Conservation (phyloP, 441 rosid species). For the Capsella rubella region DNA sequence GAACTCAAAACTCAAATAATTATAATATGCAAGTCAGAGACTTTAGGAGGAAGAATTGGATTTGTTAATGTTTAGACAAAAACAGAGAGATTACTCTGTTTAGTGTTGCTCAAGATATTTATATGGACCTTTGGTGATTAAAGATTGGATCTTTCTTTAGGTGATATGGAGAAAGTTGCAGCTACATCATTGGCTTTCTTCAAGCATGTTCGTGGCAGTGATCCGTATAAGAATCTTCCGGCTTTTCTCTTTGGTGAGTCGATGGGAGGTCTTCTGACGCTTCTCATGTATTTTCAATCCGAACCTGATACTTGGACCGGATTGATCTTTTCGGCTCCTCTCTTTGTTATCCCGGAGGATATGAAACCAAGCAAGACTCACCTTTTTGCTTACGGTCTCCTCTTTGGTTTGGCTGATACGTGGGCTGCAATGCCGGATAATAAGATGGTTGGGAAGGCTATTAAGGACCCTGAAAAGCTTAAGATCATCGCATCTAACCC, state of each 20-base stretch:
- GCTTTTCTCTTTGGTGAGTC: constrained; percentile 93
- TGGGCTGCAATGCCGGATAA: constrained; percentile 94
- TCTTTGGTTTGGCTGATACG: constrained; percentile 87
- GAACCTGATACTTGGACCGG: constrained; percentile 85
- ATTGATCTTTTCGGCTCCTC: constrained; percentile 91
- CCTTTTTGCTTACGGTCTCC: constrained; percentile 74
- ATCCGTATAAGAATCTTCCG: constrained; percentile 70
- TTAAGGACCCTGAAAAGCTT: constrained; percentile 76
- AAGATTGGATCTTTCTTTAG: constrained; percentile 37
- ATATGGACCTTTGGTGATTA: constrained; percentile 5
- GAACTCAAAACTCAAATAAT: no score
- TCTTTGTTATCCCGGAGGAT: constrained; percentile 82
- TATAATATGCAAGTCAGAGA: neutral
- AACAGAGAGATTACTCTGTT: neutral
- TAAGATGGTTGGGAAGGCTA: constrained; percentile 80
- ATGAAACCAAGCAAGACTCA: constrained; percentile 83
- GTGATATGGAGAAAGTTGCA: constrained; percentile 84
- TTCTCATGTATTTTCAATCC: constrained; percentile 90
- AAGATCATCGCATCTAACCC: constrained; percentile 89
- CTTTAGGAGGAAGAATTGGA: neutral
- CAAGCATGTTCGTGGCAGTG: constrained; percentile 71
- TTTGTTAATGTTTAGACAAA: neutral
- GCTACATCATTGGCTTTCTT: constrained; percentile 82
- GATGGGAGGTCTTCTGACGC: constrained; percentile 85
- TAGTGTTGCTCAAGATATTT: neutral